Evolutionary conservation across 1,284 basidiomycete genomes (phyloP).

Genomic region (Termitomyces sp.): DNA sequence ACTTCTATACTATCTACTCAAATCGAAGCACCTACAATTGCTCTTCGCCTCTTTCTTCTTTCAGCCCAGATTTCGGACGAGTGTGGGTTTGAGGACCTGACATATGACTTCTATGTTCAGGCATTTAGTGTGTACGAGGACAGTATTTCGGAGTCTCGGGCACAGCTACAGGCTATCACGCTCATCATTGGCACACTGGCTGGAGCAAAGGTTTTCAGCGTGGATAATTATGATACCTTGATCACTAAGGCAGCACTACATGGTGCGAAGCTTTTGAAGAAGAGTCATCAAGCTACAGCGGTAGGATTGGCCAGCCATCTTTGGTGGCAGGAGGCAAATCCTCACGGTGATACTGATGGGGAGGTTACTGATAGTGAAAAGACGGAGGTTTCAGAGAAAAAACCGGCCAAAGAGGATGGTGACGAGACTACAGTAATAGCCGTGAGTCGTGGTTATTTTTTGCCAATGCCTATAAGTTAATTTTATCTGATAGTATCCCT

Average conservation of each 20-base stretch:
- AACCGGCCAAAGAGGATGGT: conserved; percentile 29
- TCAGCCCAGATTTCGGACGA: conserved; percentile 90
- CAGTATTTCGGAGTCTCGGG: conserved; percentile 86
- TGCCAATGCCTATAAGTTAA: background rate
- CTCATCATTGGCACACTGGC: conserved; percentile 87
- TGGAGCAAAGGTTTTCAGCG: conserved; percentile 78
- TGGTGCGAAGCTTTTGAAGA: conserved; percentile 90
- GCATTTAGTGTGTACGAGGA: conserved; percentile 96
- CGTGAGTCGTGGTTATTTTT: conserved; percentile 35
- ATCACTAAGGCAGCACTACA: conserved; percentile 95
- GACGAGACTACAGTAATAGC: conserved; percentile 47
- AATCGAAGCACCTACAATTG: conserved; percentile 86
- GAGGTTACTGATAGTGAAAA: conserved; percentile 34
- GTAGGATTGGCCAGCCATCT: conserved; percentile 93
- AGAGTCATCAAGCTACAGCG: conserved; percentile 91
- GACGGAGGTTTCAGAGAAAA: conserved; percentile 29
- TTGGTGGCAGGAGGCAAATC: conserved; percentile 84
- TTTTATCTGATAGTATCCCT: conserved; percentile 58
- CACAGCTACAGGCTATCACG: conserved; percentile 90
- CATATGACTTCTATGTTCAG: conserved; percentile 94
- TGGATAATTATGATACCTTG: conserved; percentile 91
- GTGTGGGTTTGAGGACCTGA: conserved; percentile 88
- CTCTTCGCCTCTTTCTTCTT: conserved; percentile 89
- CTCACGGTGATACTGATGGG: conserved; percentile 34
- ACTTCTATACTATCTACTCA: conserved; percentile 87